Conservation (phyloP, 371 early-diverging fungal species). For the Rhizopus sp. region DNA sequence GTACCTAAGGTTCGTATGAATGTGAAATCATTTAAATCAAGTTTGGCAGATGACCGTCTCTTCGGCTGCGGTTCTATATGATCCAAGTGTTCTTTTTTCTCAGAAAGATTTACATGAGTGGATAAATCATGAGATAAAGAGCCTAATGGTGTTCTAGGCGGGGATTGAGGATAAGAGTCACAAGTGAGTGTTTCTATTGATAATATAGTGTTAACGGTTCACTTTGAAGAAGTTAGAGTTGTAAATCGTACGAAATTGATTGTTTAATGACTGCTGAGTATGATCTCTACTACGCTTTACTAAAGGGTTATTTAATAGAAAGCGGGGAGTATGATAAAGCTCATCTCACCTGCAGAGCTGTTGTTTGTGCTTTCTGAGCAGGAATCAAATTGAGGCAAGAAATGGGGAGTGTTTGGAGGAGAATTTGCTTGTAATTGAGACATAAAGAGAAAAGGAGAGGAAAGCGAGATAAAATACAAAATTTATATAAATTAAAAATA, state of each 20-base stretch:
- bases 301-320: neutral
- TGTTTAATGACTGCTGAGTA: neutral
- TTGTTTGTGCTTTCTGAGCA: neutral
- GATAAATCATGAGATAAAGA: slow-evolving; percentile 17
- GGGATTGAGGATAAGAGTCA: slow-evolving; percentile 27
- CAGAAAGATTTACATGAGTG: slow-evolving; percentile 20
- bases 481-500: neutral
- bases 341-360: neutral
- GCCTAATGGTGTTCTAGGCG: slow-evolving; percentile 30
- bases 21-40: slow-evolving; percentile 22
- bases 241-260: neutral
- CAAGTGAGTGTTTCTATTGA: slow-evolving; percentile 24
- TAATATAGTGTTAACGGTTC: neutral
- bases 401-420: neutral
- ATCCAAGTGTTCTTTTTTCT: slow-evolving; percentile 3
- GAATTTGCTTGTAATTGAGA: slow-evolving; percentile 2
- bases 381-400: neutral
- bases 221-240: too few relatives aligned
- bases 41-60: slow-evolving; percentile 25
- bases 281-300: slow-evolving; percentile 1
- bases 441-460: neutral
- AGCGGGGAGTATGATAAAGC: neutral
- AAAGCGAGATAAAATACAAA: neutral
- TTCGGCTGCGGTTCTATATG: slow-evolving; percentile 10
- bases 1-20: slow-evolving; percentile 62